Evolutionary conservation across 345 rosid species (phyloP).

Genomic region (Arabidopsis thaliana): DNA sequence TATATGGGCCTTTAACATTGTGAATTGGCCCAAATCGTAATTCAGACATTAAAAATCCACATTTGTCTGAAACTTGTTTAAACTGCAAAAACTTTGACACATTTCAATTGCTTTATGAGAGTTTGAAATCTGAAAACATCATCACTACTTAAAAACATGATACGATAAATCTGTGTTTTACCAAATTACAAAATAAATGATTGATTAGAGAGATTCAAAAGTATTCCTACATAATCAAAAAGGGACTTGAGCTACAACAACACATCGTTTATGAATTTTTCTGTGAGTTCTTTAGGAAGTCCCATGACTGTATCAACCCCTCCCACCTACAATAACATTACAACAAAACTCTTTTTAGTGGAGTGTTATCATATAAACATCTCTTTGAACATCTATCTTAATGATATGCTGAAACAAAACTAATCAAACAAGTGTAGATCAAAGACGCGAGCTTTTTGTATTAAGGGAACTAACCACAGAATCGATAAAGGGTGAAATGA

Average conservation of each 20-base stretch:
- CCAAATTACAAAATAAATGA: not conserved
- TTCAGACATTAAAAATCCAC: not conserved
- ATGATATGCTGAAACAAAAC: slow-evolving; percentile 3
- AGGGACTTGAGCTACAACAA: slow-evolving; percentile 31
- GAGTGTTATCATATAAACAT: slow-evolving; percentile 49
- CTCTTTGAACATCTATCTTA: not conserved
- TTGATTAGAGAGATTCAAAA: not conserved
- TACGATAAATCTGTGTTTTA: not conserved
- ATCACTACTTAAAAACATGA: not conserved
- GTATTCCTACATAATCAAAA: slow-evolving; percentile 10
- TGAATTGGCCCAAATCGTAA: not conserved
- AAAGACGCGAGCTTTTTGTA: not conserved
- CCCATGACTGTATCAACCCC: slow-evolving; percentile 87
- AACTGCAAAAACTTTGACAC: not conserved
- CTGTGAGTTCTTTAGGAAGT: slow-evolving; percentile 80
- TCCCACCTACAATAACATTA: slow-evolving; percentile 64
- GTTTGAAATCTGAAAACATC: not conserved
- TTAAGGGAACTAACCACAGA: slow-evolving; percentile 60
- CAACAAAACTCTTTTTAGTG: slow-evolving; percentile 49
- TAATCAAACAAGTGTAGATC: not conserved
- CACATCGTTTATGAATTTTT: slow-evolving; percentile 70
- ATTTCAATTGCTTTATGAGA: not conserved
- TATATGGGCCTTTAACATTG: not conserved
- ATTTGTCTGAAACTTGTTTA: not conserved
- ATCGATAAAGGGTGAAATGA: slow-evolving; percentile 75